Evolutionary conservation across 495 filamentous ascomycete genomes (phyloP).

Genomic region (Neurospora cerealis): DNA sequence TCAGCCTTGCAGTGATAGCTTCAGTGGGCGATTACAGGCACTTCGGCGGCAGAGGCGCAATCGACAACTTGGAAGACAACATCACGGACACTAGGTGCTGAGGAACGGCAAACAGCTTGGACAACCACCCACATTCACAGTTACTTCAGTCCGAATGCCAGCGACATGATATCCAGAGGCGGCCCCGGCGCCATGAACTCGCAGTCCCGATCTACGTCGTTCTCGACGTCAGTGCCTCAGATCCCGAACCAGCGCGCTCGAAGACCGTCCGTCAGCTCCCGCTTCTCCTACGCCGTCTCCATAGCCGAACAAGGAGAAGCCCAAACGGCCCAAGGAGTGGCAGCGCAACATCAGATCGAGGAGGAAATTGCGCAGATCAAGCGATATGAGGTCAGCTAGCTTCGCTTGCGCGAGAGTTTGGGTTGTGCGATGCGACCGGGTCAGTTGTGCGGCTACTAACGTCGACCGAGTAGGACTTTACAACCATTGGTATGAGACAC

Average conservation of each 20-base stretch:
- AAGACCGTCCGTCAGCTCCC: constrained; percentile 56
- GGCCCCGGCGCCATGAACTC: constrained; percentile 24
- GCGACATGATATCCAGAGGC: constrained; percentile 12
- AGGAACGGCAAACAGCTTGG: not conserved
- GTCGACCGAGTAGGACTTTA: constrained; percentile 49
- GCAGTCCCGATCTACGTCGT: constrained; percentile 40
- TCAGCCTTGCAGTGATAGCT: not conserved
- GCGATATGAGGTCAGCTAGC: constrained; percentile 65
- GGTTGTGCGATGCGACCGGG: not conserved
- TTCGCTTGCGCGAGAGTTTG: not conserved
- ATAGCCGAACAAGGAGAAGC: constrained; percentile 50
- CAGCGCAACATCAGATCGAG: constrained; percentile 55
- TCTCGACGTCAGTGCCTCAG: constrained; percentile 26
- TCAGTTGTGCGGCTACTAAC: not conserved
- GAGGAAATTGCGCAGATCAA: constrained; percentile 98
- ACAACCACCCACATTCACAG: not conserved
- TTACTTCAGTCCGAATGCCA: constrained; percentile 9
- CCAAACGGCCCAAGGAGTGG: constrained; percentile 25
- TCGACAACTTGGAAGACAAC: not conserved
- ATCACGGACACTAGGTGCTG: not conserved
- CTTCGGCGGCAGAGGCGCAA: not conserved
- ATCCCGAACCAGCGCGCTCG: constrained; percentile 31
- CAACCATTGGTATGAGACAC: constrained; percentile 62
- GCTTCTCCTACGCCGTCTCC: constrained; percentile 61
- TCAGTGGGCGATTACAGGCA: not conserved